These are phyloP conservation scores for Elsinoe australis DNA, from an alignment of 2,329 filamentous ascomycete genomes.

Conservation along the genomic window DNA sequence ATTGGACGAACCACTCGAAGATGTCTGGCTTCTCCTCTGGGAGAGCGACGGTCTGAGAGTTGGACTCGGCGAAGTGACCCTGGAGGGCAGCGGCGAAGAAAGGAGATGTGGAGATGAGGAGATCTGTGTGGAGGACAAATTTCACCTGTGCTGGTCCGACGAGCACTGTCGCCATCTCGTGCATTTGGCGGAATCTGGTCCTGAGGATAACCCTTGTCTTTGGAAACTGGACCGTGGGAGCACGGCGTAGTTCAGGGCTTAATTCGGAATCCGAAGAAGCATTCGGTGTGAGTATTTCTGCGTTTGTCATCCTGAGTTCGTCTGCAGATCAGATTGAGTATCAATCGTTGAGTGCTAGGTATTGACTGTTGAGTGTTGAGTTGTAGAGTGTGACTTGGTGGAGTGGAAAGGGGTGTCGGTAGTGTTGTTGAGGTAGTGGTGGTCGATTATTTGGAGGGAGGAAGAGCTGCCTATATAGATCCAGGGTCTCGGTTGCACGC, in stretches of 20 bases:
- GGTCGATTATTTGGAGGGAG: not conserved
- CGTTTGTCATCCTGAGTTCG: no score
- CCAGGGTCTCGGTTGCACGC: slow-evolving; percentile 3
- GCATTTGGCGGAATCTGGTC: slow-evolving; percentile 34
- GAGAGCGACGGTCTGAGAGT: slow-evolving; percentile 36
- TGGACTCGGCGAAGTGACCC: slow-evolving; percentile 40
- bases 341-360: no score
- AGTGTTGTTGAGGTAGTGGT: not conserved
- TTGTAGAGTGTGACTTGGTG: no score
- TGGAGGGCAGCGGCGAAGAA: slow-evolving; percentile 47
- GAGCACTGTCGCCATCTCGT: slow-evolving; percentile 33
- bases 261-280: slow-evolving; percentile 10
- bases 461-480: slow-evolving; percentile 1
- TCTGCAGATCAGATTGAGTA: no score
- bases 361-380: no score
- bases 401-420: not conserved
- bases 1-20: slow-evolving; percentile 46
- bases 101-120: slow-evolving; percentile 40
- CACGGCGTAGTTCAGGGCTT: slow-evolving; percentile 10
- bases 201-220: slow-evolving; percentile 25
- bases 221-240: slow-evolving; percentile 19
- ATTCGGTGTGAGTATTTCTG: slow-evolving; percentile 8
- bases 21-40: slow-evolving; percentile 39
- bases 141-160: slow-evolving; percentile 33
- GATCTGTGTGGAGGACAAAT: slow-evolving; percentile 43